These are phyloP conservation scores for Diutina rugosa DNA, from an alignment of 1,139 yeast genomes.

Conservation along the genomic window DNA sequence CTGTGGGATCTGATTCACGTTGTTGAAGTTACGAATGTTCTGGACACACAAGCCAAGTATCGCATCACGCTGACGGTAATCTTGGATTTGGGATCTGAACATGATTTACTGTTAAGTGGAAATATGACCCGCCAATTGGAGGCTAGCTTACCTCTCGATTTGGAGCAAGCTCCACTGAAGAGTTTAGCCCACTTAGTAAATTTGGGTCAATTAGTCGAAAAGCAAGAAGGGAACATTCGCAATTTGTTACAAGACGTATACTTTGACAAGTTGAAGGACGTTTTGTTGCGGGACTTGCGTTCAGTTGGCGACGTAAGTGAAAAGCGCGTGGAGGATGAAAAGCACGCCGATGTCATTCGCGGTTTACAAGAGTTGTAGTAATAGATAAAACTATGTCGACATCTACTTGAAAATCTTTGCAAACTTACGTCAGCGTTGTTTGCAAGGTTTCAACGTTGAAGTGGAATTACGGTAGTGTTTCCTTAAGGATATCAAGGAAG, in stretches of 20 bases:
- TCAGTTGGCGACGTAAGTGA: slow-evolving; percentile 31
- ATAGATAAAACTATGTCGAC: neutral
- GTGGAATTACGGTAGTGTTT: too few species aligned
- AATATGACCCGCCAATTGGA: slow-evolving; percentile 73
- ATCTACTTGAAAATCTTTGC: too few species aligned
- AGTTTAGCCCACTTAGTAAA: slow-evolving; percentile 69
- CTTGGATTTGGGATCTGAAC: slow-evolving; percentile 48
- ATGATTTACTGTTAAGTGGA: slow-evolving; percentile 41
- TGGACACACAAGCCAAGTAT: slow-evolving; percentile 40
- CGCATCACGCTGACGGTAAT: slow-evolving; percentile 83
- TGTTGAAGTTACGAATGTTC: slow-evolving; percentile 53
- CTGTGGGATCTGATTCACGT: slow-evolving; percentile 91
- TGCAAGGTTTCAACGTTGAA: too few species aligned
- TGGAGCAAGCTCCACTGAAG: slow-evolving; percentile 21
- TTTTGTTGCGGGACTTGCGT: slow-evolving; percentile 61
- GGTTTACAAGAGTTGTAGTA: slow-evolving; percentile 21
- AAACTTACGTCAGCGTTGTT: too few species aligned
- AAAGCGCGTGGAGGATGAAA: slow-evolving; percentile 25
- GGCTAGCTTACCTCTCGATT: slow-evolving; percentile 28
- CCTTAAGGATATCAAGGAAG: too few species aligned
- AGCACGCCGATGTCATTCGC: slow-evolving; percentile 37
- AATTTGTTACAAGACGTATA: slow-evolving; percentile 85
- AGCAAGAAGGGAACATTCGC: slow-evolving; percentile 77
- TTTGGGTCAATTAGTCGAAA: slow-evolving; percentile 78
- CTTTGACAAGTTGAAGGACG: slow-evolving; percentile 74